A percentile compares a stretch with the other conserved stretches of the same genome.
phyloP scores from a whole-genome alignment of 148 eudicot species.

The Chenopodium album region DNA sequence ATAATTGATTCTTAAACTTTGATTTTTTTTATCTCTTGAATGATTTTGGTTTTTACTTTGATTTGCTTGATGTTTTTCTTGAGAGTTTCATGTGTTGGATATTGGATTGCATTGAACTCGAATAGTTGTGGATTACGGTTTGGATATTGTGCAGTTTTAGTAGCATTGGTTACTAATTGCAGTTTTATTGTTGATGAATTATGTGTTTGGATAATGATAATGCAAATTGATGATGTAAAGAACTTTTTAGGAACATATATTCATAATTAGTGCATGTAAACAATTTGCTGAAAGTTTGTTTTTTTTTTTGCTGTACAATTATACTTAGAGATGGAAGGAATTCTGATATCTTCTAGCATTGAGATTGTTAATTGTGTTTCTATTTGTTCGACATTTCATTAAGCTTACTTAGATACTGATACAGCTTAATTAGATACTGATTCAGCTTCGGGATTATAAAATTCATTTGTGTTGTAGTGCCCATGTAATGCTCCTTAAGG shows the following conservation, averaged over 20 bases:
- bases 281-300: not conserved
- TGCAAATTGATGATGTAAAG: not conserved
- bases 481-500: not conserved
- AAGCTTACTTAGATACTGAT: not conserved
- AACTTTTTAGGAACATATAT: too few relatives aligned
- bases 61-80: conserved; percentile 9
- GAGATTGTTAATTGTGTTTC: not conserved
- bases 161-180: not conserved
- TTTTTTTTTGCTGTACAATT: not conserved
- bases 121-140: not conserved
- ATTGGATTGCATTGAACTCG: not conserved
- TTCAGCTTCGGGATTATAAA: not conserved
- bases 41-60: not conserved
- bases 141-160: not conserved
- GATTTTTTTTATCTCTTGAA: not conserved
- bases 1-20: conserved; percentile 7
- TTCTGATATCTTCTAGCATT: not conserved
- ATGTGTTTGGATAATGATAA: not conserved
- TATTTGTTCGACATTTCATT: not conserved
- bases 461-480: not conserved
- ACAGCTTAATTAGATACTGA: not conserved
- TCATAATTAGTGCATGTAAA: not conserved
- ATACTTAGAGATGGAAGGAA: not conserved
- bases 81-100: not conserved
- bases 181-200: not conserved